Conservation (phyloP, 2,329 filamentous ascomycete species). For the Zymoseptoria passerinii region DNA sequence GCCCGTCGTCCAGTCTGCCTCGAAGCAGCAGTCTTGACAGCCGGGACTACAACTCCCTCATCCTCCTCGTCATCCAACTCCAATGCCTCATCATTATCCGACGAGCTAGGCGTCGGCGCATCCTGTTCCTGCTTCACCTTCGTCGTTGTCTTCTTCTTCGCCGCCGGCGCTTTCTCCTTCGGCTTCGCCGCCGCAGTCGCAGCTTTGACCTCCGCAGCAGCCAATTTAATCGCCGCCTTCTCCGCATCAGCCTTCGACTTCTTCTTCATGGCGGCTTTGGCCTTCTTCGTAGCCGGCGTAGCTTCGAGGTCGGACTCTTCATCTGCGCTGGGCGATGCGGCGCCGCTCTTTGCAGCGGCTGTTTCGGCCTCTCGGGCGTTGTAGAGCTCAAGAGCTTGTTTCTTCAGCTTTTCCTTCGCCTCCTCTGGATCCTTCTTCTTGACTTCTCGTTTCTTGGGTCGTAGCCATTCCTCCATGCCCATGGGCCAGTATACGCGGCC, state of each 20-base stretch:
- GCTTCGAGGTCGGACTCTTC: constrained; percentile 28
- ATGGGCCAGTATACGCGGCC: constrained; percentile 82
- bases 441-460: constrained; percentile 64
- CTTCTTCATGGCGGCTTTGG: constrained; percentile 29
- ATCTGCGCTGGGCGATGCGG: constrained; percentile 12
- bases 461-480: constrained; percentile 83
- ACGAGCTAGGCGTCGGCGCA: constrained; percentile 11
- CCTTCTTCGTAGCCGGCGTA: constrained; percentile 34
- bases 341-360: constrained; percentile 18
- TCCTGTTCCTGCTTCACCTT: constrained; percentile 12
- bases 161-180: constrained; percentile 1
- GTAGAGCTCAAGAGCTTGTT: constrained; percentile 22
- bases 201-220: constrained; percentile 8
- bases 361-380: constrained; percentile 20
- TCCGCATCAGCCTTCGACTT: constrained; percentile 17
- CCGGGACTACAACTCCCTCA: not conserved
- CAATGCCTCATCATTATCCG: constrained; percentile 5
- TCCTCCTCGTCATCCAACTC: constrained; percentile 5
- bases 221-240: constrained; percentile 17
- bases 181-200: not conserved
- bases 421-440: constrained; percentile 44
- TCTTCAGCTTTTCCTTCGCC: constrained; percentile 28
- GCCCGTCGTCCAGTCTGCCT: constrained; percentile 9
- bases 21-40: constrained; percentile 6
- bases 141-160: constrained; percentile 6